A percentile compares a stretch with the other conserved stretches of the same genome.
Conservation (phyloP, 2,329 filamentous ascomycete species). For the Xylaria sp. region DNA sequence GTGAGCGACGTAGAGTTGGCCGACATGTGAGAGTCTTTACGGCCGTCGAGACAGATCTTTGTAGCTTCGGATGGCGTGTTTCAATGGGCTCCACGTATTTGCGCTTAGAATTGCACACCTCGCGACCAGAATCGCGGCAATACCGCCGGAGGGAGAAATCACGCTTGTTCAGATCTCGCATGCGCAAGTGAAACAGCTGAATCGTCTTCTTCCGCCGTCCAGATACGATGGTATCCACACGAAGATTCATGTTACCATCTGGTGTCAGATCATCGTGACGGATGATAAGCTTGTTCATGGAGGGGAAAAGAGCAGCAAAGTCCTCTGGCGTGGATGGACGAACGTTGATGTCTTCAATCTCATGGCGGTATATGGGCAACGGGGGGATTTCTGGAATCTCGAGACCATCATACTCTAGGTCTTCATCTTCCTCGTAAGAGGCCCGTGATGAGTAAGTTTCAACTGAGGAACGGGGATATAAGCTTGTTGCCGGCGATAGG, state of each 20-base stretch:
- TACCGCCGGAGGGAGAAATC: constrained; percentile 93
- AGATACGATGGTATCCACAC: constrained; percentile 78
- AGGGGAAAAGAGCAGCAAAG: constrained; percentile 87
- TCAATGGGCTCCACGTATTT: constrained; percentile 64
- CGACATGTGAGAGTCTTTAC: constrained; percentile 52
- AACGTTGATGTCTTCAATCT: constrained; percentile 68
- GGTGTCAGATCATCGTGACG: constrained; percentile 87
- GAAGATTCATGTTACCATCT: constrained; percentile 96
- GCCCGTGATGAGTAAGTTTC: constrained; percentile 80
- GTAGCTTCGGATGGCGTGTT: constrained; percentile 47
- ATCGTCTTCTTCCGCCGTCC: constrained; percentile 70
- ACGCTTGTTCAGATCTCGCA: constrained; percentile 86
- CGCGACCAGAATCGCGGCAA: constrained; percentile 88
- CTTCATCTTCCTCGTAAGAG: constrained; percentile 63
- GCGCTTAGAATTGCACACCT: constrained; percentile 84
- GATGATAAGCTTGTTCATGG: constrained; percentile 78
- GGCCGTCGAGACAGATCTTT: constrained; percentile 55
- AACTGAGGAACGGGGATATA: constrained; percentile 64
- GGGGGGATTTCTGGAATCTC: constrained; percentile 53
- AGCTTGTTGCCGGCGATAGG: constrained; percentile 48
- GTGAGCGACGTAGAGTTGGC: constrained; percentile 45
- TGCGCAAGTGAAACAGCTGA: constrained; percentile 89
- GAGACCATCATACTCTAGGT: constrained; percentile 44
- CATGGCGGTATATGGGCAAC: constrained; percentile 65
- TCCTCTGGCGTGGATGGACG: constrained; percentile 79